Base-by-base conservation (phyloP, 495 filamentous ascomycete species). In the Cercophora sp. region DNA sequence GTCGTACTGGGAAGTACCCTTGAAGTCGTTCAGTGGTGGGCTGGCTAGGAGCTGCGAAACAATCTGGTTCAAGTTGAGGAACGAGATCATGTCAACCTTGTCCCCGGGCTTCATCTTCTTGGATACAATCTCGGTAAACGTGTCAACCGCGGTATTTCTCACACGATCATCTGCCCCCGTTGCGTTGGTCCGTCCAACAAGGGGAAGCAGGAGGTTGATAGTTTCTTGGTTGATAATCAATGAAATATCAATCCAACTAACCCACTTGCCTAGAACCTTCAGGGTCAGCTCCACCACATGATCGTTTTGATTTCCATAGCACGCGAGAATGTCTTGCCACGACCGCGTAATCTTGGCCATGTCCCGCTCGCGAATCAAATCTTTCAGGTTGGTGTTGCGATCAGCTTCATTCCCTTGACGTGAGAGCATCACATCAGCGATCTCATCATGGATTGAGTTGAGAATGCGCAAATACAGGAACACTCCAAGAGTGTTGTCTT, bases 21-120 rank as follows among this genome's bases (percentile, higher is more conserved):
- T 83, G 64, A 84, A 79, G 45, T 88, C 84, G 54, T 83, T 76
- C 24, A 98, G 72, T 2, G 88, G 82, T 10, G 88, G 86, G 61
- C 87, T 94, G 43, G 80, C 80, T 48, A 92, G 80, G 8, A 97
- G 81, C 64, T 93, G 85, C 4, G 82, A 78, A 29, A 96, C 79
- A 60, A 96, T 89, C 32, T 83, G 81, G 35, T 81, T 81, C 25
- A 97, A 78, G 62, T 92, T 93, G 55, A 99, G 77, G 69, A 94
- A 92, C 18, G 81, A 71, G 54, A 99, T 94, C 81, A 99, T 84
- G 54, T 94, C 85, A 27, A 92, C 82, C 76, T 99, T 99, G 71
- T 97, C 91, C 26, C 78, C 73, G 2, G 89, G 74, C 62, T 87
- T 88, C 93, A 99, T 99, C 74, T 96, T 97, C 77, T 99, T 99